A percentile compares a stretch with the other conserved stretches of the same genome.
Evolutionary conservation across 768 basidiomycete species (phyloP).

Genomic region (Leccinum disarticulatum): DNA sequence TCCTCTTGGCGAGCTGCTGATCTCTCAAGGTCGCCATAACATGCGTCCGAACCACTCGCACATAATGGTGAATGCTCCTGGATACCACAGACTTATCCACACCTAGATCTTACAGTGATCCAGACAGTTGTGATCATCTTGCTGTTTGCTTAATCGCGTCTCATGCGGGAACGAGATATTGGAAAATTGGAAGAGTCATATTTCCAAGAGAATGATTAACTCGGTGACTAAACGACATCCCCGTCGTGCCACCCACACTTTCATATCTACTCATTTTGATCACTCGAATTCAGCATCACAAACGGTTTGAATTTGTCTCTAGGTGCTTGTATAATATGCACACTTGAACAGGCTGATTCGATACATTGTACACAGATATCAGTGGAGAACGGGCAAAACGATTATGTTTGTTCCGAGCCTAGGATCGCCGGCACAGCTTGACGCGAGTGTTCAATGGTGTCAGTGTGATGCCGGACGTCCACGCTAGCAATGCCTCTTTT

Average conservation of each 20-base stretch:
- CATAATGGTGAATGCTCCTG: constrained; percentile 66
- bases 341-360: too few species aligned
- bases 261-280: not conserved
- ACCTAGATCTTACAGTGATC: constrained; percentile 2
- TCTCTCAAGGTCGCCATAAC: constrained; percentile 61
- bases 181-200: constrained; percentile 10
- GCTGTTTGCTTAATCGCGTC: constrained; percentile 29
- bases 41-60: constrained; percentile 83
- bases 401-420: not conserved
- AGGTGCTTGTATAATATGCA: not conserved
- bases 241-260: too few species aligned
- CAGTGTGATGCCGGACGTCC: too few species aligned
- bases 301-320: not conserved
- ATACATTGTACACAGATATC: not conserved
- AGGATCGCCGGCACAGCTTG: constrained; percentile 22
- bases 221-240: too few species aligned
- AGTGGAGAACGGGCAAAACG: not conserved
- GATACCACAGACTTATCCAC: constrained; percentile 73
- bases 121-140: too few species aligned
- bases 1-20: constrained; percentile 62
- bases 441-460: constrained; percentile 30
- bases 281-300: not conserved
- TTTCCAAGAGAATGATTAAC: not conserved
- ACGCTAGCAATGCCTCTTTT: too few species aligned
- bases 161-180: constrained; percentile 24